phyloP scores from a whole-genome alignment of 2,329 filamentous ascomycete species.

The Cercospora zeina region DNA sequence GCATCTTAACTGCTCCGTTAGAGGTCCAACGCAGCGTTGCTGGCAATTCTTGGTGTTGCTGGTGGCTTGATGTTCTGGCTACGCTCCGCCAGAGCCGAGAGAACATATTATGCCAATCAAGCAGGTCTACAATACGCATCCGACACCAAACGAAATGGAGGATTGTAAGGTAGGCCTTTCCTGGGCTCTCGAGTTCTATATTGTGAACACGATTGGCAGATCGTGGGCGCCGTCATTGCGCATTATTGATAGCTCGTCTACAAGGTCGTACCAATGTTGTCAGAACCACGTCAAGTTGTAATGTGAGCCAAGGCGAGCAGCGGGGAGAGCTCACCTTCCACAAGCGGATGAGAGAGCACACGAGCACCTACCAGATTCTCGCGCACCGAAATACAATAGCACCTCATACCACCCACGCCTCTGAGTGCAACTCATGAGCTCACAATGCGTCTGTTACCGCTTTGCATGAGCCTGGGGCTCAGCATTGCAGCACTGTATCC shows the following conservation, averaged over 20 bases:
- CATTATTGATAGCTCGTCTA: background rate
- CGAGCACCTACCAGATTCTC: constrained; percentile 22
- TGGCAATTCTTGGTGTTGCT: background rate
- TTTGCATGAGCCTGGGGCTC: background rate
- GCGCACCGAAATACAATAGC: background rate
- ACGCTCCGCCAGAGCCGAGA: background rate
- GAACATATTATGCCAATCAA: background rate
- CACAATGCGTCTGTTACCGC: constrained; percentile 10
- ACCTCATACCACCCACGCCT: background rate
- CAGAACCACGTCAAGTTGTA: constrained; percentile 20
- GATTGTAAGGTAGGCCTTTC: background rate
- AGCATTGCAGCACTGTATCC: background rate
- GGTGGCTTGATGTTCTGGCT: constrained; percentile 5
- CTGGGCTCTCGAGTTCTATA: background rate
- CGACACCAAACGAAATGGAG: background rate
- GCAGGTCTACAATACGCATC: background rate
- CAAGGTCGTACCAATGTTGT: constrained; percentile 9
- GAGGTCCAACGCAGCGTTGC: constrained; percentile 10
- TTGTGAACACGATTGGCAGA: background rate
- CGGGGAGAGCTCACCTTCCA: constrained; percentile 14
- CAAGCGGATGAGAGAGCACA: constrained; percentile 16
- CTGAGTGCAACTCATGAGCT: no score
- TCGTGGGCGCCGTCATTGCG: background rate
- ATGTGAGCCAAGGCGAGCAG: constrained; percentile 30
- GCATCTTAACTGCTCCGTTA: background rate